phyloP scores from a whole-genome alignment of 148 eudicot genomes.

The Heliamphora exappendiculata region DNA sequence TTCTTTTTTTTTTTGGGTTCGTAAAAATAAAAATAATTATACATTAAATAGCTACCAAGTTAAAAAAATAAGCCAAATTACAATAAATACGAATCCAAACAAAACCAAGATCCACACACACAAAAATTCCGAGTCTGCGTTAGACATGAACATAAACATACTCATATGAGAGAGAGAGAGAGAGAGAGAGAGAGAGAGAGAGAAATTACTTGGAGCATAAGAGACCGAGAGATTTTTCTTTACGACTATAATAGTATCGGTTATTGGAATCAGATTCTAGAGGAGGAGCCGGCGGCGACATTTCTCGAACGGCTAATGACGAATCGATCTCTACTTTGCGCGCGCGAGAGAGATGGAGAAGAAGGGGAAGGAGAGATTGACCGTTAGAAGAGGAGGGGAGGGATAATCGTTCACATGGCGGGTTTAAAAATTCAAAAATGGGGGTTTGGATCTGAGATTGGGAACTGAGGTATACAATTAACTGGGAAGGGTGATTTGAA shows the following conservation, averaged over 20 bases:
- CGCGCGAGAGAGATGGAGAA: neutral
- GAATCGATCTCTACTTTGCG: neutral
- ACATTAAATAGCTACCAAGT: no score
- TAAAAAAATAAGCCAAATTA: no score
- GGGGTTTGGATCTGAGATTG: neutral
- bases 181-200: neutral
- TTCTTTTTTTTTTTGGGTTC: no score
- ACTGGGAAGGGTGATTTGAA: neutral
- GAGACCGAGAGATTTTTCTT: constrained; percentile 72
- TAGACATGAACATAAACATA: neutral
- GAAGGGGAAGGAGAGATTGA: neutral
- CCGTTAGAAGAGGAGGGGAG: neutral
- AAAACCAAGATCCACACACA: neutral
- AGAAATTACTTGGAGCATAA: constrained; percentile 64
- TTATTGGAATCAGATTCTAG: constrained; percentile 12
- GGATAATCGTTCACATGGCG: neutral
- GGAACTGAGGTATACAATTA: neutral
- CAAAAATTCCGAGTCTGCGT: neutral
- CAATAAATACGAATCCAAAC: no score
- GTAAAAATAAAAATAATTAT: no score
- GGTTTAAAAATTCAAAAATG: neutral
- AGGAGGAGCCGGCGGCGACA: constrained; percentile 8
- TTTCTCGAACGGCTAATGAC: neutral
- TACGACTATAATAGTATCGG: constrained; percentile 43
- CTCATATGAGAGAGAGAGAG: neutral